Percentiles rank a stretch among this genome's conserved stretches.
Evolutionary conservation across 176 grass and related monocot genomes (phyloP).

Genomic region (Ampelocalamus luodianensis): DNA sequence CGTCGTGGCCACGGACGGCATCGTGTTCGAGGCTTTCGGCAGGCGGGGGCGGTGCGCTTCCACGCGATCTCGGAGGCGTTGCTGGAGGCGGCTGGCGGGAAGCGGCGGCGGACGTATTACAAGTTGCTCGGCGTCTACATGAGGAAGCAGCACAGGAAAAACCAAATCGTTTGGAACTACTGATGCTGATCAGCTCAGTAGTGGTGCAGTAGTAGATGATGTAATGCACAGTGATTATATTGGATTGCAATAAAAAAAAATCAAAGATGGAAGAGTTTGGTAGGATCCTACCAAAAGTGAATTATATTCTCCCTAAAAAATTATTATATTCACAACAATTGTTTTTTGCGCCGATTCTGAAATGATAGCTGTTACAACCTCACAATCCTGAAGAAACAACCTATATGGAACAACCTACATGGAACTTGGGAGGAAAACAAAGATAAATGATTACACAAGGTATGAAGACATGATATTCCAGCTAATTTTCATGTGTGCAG

Average conservation of each 20-base stretch:
- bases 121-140: conserved; percentile 61
- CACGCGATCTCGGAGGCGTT: conserved; percentile 68
- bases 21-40: conserved; percentile 75
- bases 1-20: conserved; percentile 51
- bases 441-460: conserved; percentile 48
- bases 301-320: not conserved
- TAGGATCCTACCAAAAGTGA: not conserved
- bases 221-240: not conserved
- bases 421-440: not conserved
- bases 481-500: conserved; percentile 79
- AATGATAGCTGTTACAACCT: not conserved
- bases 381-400: conserved; percentile 12
- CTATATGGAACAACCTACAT: not conserved
- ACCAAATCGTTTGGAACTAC: conserved; percentile 91
- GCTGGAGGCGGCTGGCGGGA: conserved; percentile 46
- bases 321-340: not conserved
- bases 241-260: not conserved
- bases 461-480: conserved; percentile 92
- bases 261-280: not conserved
- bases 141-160: conserved; percentile 61
- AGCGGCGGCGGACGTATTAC: conserved; percentile 62
- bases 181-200: conserved; percentile 35
- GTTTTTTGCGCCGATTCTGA: not conserved
- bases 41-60: conserved; percentile 78
- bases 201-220: not conserved